Conservation (phyloP, 2,329 filamentous ascomycete species). For the Calonectria henricotiae region DNA sequence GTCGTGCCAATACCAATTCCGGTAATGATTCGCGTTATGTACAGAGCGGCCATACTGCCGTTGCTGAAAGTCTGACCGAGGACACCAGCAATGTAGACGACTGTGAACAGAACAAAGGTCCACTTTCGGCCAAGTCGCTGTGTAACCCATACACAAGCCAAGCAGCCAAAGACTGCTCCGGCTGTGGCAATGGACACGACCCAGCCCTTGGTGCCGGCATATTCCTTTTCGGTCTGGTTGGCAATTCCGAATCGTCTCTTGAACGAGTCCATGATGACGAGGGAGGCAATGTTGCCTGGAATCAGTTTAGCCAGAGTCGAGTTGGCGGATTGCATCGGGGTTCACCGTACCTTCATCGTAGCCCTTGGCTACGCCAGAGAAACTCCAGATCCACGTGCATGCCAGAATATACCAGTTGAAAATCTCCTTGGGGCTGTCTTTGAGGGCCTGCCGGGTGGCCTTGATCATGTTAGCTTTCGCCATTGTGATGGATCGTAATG, state of each 20-base stretch:
- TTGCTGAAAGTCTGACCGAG: slow-evolving; percentile 54
- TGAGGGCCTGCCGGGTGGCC: slow-evolving; percentile 51
- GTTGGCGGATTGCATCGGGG: neutral
- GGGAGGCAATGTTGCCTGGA: slow-evolving; percentile 53
- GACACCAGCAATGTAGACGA: slow-evolving; percentile 59
- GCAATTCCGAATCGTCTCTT: slow-evolving; percentile 49
- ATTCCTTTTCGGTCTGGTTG: slow-evolving; percentile 48
- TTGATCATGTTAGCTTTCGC: slow-evolving; percentile 48
- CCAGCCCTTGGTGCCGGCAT: slow-evolving; percentile 54
- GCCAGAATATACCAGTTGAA: slow-evolving; percentile 53
- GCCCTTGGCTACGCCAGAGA: slow-evolving; percentile 54
- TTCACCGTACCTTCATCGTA: slow-evolving; percentile 52
- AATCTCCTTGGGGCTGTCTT: slow-evolving; percentile 50
- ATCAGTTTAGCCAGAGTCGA: neutral
- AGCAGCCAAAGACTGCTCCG: slow-evolving; percentile 53
- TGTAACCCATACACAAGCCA: slow-evolving; percentile 50
- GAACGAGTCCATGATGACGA: slow-evolving; percentile 53
- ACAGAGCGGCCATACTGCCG: slow-evolving; percentile 51
- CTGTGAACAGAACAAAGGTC: slow-evolving; percentile 51
- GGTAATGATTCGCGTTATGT: slow-evolving; percentile 49
- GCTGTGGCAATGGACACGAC: slow-evolving; percentile 55
- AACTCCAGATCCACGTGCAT: slow-evolving; percentile 52
- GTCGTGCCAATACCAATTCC: slow-evolving; percentile 52
- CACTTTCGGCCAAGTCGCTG: slow-evolving; percentile 48
- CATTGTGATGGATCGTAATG: slow-evolving; percentile 35